Evolutionary conservation across 192 early-diverging fungal species (phyloP).

Genomic region (Backusella morwellensis): DNA sequence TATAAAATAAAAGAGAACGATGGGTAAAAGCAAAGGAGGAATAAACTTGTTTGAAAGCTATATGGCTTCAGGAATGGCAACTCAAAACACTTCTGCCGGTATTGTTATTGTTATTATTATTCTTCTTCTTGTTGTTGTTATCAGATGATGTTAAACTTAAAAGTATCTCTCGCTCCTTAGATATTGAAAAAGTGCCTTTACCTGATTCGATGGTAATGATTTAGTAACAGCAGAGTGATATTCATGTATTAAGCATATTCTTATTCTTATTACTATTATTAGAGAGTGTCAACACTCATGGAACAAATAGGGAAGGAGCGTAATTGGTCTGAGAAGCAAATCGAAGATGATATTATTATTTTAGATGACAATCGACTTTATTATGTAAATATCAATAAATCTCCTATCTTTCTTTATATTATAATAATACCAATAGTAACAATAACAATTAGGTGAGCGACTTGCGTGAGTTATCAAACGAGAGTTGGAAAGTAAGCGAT

Average conservation of each 20-base stretch:
- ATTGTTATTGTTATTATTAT: not conserved
- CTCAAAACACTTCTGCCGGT: not conserved
- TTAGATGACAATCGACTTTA: conserved; percentile 45
- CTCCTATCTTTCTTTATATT: not conserved
- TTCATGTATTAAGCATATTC: not conserved
- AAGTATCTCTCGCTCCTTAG: not conserved
- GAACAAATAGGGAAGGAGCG: conserved; percentile 49
- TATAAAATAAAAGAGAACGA: not conserved
- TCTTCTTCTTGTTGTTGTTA: no score
- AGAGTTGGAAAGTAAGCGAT: conserved; percentile 52
- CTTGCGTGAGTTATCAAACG: conserved; percentile 42
- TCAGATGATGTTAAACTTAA: not conserved
- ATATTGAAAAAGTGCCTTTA: conserved; percentile 15
- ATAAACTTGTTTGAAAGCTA: conserved; percentile 16
- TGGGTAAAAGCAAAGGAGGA: conserved; percentile 24
- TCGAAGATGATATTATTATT: conserved; percentile 44
- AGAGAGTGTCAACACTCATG: conserved; percentile 49
- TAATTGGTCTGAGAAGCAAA: conserved; percentile 44
- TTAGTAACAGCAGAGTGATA: no score
- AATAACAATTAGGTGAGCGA: conserved; percentile 33
- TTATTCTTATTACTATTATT: not conserved
- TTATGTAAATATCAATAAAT: conserved; percentile 21
- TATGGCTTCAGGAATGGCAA: conserved; percentile 7
- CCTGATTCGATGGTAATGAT: conserved; percentile 23
- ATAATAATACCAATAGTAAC: not conserved